Base-by-base conservation (phyloP, 495 filamentous ascomycete genomes). In the Cercophora samala region DNA sequence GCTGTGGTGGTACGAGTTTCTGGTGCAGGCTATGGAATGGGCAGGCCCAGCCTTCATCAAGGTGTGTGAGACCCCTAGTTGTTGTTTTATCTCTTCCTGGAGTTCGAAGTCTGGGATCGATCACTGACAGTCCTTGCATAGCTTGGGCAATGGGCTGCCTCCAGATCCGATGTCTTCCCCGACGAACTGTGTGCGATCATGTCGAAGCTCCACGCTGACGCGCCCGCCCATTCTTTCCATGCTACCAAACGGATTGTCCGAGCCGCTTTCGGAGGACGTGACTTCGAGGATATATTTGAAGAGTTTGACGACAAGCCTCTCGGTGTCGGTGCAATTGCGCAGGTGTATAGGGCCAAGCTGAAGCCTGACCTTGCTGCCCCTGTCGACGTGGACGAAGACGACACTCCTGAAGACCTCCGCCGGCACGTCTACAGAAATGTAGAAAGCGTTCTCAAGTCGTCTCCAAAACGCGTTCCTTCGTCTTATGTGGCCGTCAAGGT, bases 81-180 rank as follows among this genome's bases (percentile, higher is more conserved):
- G n/a, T 2, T n/a, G 46, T 64, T 64, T 24, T 24, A 46, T 37
- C 42, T 22, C 9, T 9, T 21, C 58, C 8, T 42, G 26, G 11
- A 46, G 37, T 13, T 13, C 37, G 13, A 1, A 46, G 8, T 18
- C 15, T 17, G 37, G 11, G 15, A 46, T 46, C 15, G 3, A 46
- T 13, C 8, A 22, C 67, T 68, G 15, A 13, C 3, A 21, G 32
- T 59, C 15, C 5, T 13, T 18, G 60, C 3, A 65, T 69, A 97
- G 92, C 87, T 99, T 63, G 96, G 96, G 24, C 96, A 99, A 91
- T 99, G 96, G 95, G 96, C 96, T 23, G 96, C 96, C 13, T 97
- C 95, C 4, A 86, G 96, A 72, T 90, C 94, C 65, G 96, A 99
- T 75, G 96, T 99, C 74, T 99, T 99, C 76, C 93, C 96, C n/a